A percentile compares a stretch with the other conserved stretches of the same genome.
Evolutionary conservation across 1,139 yeast species (phyloP).

Genomic region (Diutina catenulata): DNA sequence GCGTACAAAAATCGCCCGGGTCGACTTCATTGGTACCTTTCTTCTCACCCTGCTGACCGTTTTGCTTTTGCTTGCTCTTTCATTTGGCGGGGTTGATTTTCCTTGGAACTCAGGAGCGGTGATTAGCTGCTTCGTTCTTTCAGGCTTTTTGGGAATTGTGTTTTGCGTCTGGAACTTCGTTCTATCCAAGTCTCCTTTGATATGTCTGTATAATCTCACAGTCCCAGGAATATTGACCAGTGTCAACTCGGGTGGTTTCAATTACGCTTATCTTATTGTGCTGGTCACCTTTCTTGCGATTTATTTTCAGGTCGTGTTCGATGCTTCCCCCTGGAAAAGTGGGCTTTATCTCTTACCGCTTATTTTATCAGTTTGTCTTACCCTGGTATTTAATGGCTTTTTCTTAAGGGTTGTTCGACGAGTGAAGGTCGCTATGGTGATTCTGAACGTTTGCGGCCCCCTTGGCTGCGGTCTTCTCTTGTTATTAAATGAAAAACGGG

Average conservation of each 20-base stretch:
- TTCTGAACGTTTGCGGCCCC: slow-evolving; percentile 17
- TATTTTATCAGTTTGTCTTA: slow-evolving; percentile 22
- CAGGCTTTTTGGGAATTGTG: slow-evolving; percentile 7
- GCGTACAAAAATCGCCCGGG: neutral
- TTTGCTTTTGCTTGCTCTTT: neutral
- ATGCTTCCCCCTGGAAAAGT: slow-evolving; percentile 22
- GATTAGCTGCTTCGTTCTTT: slow-evolving; percentile 9
- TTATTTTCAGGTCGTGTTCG: slow-evolving; percentile 28
- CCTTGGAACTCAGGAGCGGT: slow-evolving; percentile 10
- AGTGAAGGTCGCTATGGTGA: slow-evolving; percentile 21
- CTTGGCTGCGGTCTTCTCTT: slow-evolving; percentile 24
- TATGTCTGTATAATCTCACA: too few species aligned
- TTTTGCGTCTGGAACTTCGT: slow-evolving; percentile 19
- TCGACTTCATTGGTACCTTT: slow-evolving; percentile 2
- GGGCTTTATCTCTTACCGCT: slow-evolving; percentile 28
- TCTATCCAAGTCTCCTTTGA: slow-evolving; percentile 15
- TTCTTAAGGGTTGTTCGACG: slow-evolving; percentile 18
- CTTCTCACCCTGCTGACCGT: neutral
- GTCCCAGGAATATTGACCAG: too few species aligned
- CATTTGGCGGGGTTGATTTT: slow-evolving; percentile 1
- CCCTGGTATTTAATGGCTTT: slow-evolving; percentile 20
- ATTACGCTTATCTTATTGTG: slow-evolving; percentile 21
- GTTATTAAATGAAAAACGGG: slow-evolving; percentile 21
- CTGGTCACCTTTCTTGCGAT: slow-evolving; percentile 18
- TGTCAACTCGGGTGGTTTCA: too few species aligned